Evolutionary conservation across 106 monocot species (phyloP).

Genomic region (Chionographis japonica): DNA sequence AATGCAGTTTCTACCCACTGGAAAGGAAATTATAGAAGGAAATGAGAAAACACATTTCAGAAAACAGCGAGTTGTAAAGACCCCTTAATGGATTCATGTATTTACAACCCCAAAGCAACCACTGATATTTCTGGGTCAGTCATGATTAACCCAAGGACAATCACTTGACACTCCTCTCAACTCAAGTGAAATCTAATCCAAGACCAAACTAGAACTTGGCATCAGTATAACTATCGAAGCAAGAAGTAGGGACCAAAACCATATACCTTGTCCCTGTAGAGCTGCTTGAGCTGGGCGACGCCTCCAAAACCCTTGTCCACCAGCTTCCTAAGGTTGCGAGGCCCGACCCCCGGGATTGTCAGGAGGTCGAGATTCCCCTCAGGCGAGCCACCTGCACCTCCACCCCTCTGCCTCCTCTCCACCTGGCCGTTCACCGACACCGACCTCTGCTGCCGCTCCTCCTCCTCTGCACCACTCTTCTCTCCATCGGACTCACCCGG

Average conservation of each 20-base stretch:
- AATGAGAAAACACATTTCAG: no score
- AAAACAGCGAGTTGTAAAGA: no score
- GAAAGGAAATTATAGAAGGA: no score
- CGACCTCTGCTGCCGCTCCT: not conserved
- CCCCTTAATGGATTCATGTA: no score
- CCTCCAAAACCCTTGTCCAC: slow-evolving; percentile 61
- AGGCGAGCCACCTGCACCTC: not conserved
- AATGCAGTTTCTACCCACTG: no score
- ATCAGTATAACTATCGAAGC: not conserved
- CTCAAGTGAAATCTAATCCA: not conserved
- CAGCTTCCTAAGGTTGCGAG: slow-evolving; percentile 56
- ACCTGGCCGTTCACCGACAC: not conserved
- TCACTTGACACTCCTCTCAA: no score
- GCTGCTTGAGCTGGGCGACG: slow-evolving; percentile 59
- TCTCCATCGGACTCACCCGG: not conserved
- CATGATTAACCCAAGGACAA: no score
- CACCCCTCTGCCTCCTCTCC: slow-evolving; percentile 28
- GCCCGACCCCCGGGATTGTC: slow-evolving; percentile 56
- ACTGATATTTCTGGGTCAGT: no score
- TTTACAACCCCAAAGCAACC: no score
- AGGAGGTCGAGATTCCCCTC: slow-evolving; percentile 36
- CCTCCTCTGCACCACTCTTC: slow-evolving; percentile 9
- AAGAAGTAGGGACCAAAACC: not conserved
- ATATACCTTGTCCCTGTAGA: slow-evolving; percentile 58
- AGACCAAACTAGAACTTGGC: not conserved